Base-by-base conservation (phyloP, 2,329 filamentous ascomycete species). In the Trichoderma asperellum region DNA sequence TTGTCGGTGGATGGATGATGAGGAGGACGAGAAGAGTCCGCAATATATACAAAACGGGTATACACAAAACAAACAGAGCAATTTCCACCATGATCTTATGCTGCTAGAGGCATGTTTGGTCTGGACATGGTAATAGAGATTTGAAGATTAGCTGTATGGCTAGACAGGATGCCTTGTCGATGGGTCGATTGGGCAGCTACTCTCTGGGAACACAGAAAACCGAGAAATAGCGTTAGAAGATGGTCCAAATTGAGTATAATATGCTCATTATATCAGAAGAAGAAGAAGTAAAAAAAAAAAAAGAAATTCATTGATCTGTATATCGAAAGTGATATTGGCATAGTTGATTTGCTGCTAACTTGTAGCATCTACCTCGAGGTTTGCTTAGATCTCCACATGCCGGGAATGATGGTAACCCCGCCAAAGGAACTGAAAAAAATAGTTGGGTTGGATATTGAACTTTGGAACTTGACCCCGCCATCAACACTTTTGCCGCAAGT, bases 91-190 rank as follows among this genome's bases (percentile, higher is more conserved):
- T 24, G 65, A 61, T 35, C 65, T 43, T 10, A 61, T 43, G 55
- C 64, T 47, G 21, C 49, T 29, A 21, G 64, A 49, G 64, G 64
- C 64, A 55, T 67, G n/a, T 67, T 65, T 52, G 64, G 55, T 52
- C 55, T 59, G 32, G 32, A 52, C 27, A 59, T 32, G 18, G 55
- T 34, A 65, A 47, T 27, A 34, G 57, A 58, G 62, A 66, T 24
- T 35, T 29, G 53, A 21, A 67, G 55, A 59, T 37, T 2, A 29
- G 40, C 2, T 56, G 35, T 34, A 18, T 10, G 35, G 32, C 43
- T 52, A 35, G 35, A 47, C 35, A 34, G 40, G 29, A 63, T 27
- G 29, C 59, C 35, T 37, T 68, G 27, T 64, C 49, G 24, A 29
- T 32, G 56, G 52, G 11, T 34, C 34, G 16, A 47, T 49, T 62